Evolutionary conservation across 2,329 filamentous ascomycete genomes (phyloP).

Genomic region (Phyllosticta citribraziliensis): DNA sequence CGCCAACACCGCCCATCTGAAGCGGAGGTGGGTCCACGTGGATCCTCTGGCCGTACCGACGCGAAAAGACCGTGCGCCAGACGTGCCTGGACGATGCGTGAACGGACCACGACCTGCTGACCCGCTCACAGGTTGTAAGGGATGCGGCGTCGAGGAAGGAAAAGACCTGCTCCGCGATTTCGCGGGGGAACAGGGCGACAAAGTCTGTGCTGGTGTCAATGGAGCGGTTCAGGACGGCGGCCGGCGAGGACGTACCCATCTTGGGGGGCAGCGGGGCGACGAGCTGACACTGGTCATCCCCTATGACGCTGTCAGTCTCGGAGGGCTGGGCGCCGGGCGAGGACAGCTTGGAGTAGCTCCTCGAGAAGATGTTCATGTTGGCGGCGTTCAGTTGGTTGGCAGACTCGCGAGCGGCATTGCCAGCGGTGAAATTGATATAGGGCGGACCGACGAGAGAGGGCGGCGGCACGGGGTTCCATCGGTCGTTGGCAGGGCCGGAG

Average conservation of each 20-base stretch:
- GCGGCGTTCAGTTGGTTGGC: constrained; percentile 6
- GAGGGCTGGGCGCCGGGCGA: constrained; percentile 6
- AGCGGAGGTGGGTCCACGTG: constrained; percentile 34
- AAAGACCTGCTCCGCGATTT: constrained; percentile 50
- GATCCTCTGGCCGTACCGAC: constrained; percentile 40
- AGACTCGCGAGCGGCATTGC: constrained; percentile 8
- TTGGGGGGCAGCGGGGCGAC: constrained; percentile 5
- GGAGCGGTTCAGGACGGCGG: not conserved
- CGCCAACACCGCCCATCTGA: constrained; percentile 42
- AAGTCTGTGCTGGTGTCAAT: constrained; percentile 35
- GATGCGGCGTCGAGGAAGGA: constrained; percentile 50
- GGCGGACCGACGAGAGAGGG: constrained; percentile 8
- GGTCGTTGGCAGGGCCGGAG: constrained; percentile 21
- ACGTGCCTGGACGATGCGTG: constrained; percentile 48
- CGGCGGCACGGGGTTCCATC: constrained; percentile 19
- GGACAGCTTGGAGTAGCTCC: constrained; percentile 7
- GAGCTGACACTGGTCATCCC: constrained; percentile 10
- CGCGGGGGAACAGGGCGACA: constrained; percentile 44
- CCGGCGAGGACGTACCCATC: constrained; percentile 6
- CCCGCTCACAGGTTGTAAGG: constrained; percentile 44
- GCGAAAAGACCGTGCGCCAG: constrained; percentile 53
- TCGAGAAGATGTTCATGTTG: constrained; percentile 3
- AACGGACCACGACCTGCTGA: constrained; percentile 48
- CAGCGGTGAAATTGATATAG: constrained; percentile 5
- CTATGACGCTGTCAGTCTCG: constrained; percentile 11